Evolutionary conservation across 164 flowering plant species (phyloP), one percentile per base, ranked within the genome.

Genomic region (Vitis rupestris): DNA sequence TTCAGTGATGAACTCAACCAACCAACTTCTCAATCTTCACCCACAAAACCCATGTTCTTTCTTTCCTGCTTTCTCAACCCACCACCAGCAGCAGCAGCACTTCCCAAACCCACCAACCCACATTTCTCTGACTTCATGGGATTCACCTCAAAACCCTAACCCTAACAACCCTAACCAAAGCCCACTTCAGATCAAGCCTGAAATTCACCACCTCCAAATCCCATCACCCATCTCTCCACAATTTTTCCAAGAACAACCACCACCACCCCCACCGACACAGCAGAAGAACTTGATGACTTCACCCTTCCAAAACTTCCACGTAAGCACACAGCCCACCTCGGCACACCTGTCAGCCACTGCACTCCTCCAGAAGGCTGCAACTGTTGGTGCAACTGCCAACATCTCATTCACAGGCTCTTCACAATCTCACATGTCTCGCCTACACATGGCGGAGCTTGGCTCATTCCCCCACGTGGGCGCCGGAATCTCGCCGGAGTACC

Each of bases 261-360:
- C 63, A 17, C 48, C 54, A 55, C 48, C 64, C 14, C 16, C 63
- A 61, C 23, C 74, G 27, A 11, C 53, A 27, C 79, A 67, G 44
- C 44, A 3, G 11, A 62, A 61, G 49, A 37, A 37, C 12, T 17
- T 73, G 54, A 50, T 63, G 50, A 9, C 81, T 37, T 68, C 73
- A 44, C 70, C 78, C 73, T 79, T 70, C 59, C 76, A 71, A 17
- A 47, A 9, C 71, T 69, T 69, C 17, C 74, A 50, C 4, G 61
- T 70, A 47, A 61, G 13, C 68, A 57, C 61, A 30, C 67, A 19
- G 0, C 62, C 70, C 37, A 47, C 37, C 44, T 61, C 85, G 12
- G 75, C 86, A 19, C 77, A 76, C 54, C 75, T 87, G 69, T 90
- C 96, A 19, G 93, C 91, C 51, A 90, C 93, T 9, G 91, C 90